These are phyloP conservation scores for Cryptosporidium ryanae DNA, from an alignment of 169 alveolate species.

Conservation along the genomic window DNA sequence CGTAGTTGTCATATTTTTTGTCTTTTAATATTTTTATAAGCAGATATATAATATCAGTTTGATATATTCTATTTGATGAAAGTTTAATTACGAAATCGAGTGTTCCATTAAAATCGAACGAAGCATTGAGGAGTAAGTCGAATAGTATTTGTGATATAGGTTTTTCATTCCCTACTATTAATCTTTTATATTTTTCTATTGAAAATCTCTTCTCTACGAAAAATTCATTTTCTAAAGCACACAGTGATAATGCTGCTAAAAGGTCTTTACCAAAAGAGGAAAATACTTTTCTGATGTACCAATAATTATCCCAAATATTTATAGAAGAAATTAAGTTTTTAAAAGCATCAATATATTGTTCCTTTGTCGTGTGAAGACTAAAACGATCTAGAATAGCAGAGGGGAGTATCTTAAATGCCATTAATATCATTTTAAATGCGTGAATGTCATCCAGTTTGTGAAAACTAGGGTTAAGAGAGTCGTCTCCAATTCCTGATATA, in stretches of 20 bases:
- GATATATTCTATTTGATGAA: not conserved
- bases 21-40: not conserved
- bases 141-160: slow-evolving; percentile 25
- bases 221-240: not conserved
- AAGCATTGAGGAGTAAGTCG: slow-evolving; percentile 16
- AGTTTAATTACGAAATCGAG: slow-evolving; percentile 13
- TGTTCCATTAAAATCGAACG: not conserved
- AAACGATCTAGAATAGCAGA: too few relatives aligned
- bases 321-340: not conserved
- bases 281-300: slow-evolving; percentile 19
- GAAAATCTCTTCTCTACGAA: slow-evolving; percentile 23
- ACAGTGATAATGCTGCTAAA: not conserved
- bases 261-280: not conserved
- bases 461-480: too few relatives aligned
- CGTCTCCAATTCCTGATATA: too few relatives aligned
- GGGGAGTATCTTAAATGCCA: too few relatives aligned
- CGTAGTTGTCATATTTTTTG: too few relatives aligned
- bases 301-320: slow-evolving; percentile 29
- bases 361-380: too few relatives aligned
- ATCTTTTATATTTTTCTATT: not conserved
- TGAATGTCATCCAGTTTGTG: too few relatives aligned
- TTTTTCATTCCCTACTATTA: not conserved
- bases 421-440: too few relatives aligned
- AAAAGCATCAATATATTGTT: too few relatives aligned
- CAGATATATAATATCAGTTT: slow-evolving; percentile 22